Conservation (phyloP, 495 filamentous ascomycete species). For the Penicillium malachiteum region DNA sequence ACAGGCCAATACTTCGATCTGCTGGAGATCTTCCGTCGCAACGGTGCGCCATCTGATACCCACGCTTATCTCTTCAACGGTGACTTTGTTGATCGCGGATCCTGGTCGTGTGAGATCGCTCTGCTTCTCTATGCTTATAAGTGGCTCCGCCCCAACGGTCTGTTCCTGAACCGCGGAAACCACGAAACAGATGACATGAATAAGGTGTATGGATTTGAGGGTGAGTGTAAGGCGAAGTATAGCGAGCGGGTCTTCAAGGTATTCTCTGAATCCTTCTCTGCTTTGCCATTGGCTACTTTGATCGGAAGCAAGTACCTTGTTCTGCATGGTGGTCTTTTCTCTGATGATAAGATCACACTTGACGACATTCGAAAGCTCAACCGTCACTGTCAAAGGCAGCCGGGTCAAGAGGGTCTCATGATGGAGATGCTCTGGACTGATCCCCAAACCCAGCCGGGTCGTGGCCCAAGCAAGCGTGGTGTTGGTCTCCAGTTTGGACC, state of each 20-base stretch:
- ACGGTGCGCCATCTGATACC: slow-evolving; percentile 77
- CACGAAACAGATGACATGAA: slow-evolving; percentile 99
- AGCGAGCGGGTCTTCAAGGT: slow-evolving; percentile 94
- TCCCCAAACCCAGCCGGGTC: slow-evolving; percentile 78
- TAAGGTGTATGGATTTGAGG: slow-evolving; percentile 96
- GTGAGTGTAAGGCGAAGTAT: slow-evolving; percentile 97
- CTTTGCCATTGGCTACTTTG: slow-evolving; percentile 87
- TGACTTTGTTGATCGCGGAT: slow-evolving; percentile 96
- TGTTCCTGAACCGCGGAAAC: slow-evolving; percentile 98
- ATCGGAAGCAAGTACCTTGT: slow-evolving; percentile 91
- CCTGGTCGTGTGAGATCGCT: slow-evolving; percentile 96
- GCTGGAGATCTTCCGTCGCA: slow-evolving; percentile 91
- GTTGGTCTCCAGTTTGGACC: slow-evolving; percentile 96
- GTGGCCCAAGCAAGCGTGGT: slow-evolving; percentile 93
- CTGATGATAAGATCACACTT: slow-evolving; percentile 87
- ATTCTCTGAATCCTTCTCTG: slow-evolving; percentile 98
- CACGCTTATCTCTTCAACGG: slow-evolving; percentile 98
- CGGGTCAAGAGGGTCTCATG: slow-evolving; percentile 95
- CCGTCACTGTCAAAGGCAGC: slow-evolving; percentile 88
- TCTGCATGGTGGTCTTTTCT: slow-evolving; percentile 95
- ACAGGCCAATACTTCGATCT: slow-evolving; percentile 96
- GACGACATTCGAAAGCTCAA: slow-evolving; percentile 93
- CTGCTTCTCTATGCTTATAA: slow-evolving; percentile 95
- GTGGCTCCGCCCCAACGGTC: slow-evolving; percentile 79
- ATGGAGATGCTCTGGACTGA: slow-evolving; percentile 99